Base-by-base conservation (phyloP, 768 basidiomycete species). In the Leccinum rimulosum region DNA sequence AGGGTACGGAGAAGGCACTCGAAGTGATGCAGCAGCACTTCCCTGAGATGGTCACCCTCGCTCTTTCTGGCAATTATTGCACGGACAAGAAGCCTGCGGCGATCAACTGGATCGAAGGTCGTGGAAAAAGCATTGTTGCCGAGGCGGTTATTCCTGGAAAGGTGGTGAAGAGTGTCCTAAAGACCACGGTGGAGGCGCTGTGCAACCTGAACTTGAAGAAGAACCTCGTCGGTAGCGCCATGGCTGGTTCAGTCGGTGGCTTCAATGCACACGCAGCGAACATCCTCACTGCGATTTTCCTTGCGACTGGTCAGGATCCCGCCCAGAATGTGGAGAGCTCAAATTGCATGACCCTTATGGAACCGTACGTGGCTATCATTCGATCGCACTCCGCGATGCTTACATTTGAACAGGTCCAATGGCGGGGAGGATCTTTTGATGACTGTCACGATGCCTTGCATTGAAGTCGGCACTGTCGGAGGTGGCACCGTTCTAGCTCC, bases 51-150 rank as follows among this genome's bases (percentile, higher is more conserved):
- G 74, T 85, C 56, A 86, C 94, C 45, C 82, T 97, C 35, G 91
- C 96, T 9, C 82, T 99, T 15, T 93, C 89, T 6, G 97, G 96
- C 49, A 99, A 99, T 74, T 99, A 98, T 73, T 98, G 97, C 79
- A 99, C 94, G 64, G 97, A 99, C 78, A 99, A 99, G 88, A 99
- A 99, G 78, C 92, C 97, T 0, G 93, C 97, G 10, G 97, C 97
- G 49, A 97, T 99, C 76, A 99, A 98, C 77, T 99, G 97, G 97
- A 98, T 98, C 62, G 96, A 98, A 76, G 97, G 97, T 2, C 82
- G 97, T 45, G 97, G 97, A 27, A 99, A 99, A 88, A 91, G 91
- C 55, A 90, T 99, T 19, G 95, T 98, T 52, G 96, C 94, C 0
- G 96, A 99, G 77, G 95, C 95, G 2, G 82, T 98, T 51, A 77